Conservation (phyloP, 2,329 filamentous ascomycete genomes). For the Bipolaris gigantea region DNA sequence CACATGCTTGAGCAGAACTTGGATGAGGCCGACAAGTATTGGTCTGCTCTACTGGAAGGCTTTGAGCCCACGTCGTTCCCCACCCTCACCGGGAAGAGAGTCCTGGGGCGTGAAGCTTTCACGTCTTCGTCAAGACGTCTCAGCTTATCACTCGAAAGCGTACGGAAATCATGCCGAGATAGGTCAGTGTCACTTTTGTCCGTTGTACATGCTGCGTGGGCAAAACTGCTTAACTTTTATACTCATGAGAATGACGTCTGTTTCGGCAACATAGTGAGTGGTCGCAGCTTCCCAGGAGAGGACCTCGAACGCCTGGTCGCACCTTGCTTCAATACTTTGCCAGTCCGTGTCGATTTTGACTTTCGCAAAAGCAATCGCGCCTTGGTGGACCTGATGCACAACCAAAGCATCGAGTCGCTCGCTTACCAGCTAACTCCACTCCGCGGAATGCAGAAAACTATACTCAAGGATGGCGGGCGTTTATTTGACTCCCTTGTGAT, state of each 20-base stretch:
- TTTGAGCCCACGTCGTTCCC: conserved; percentile 53
- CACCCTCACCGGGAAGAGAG: conserved; percentile 31
- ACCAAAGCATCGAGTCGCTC: conserved; percentile 63
- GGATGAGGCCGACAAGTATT: conserved; percentile 63
- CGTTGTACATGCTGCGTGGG: conserved; percentile 73
- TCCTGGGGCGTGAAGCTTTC: not conserved
- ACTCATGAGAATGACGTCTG: conserved; percentile 68
- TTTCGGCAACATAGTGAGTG: conserved; percentile 85
- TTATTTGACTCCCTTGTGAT: conserved; percentile 83
- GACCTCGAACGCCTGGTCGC: conserved; percentile 74
- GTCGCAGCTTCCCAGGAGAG: conserved; percentile 68
- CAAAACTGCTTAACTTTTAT: conserved; percentile 61
- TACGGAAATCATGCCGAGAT: conserved; percentile 27
- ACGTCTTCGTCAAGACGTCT: conserved; percentile 34
- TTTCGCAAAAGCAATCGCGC: conserved; percentile 55
- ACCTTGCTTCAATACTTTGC: conserved; percentile 90
- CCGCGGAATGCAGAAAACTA: conserved; percentile 65
- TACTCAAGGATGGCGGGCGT: conserved; percentile 51
- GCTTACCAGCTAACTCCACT: conserved; percentile 75
- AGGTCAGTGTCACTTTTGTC: conserved; percentile 58
- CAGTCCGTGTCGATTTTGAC: conserved; percentile 63
- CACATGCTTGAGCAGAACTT: conserved; percentile 58
- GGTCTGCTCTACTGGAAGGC: conserved; percentile 59
- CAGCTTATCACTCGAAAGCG: conserved; percentile 22
- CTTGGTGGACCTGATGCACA: conserved; percentile 63